A percentile compares a stretch with the other conserved stretches of the same genome.
phyloP scores from a whole-genome alignment of 805 yeast species.

The Dipodascus albidus region DNA sequence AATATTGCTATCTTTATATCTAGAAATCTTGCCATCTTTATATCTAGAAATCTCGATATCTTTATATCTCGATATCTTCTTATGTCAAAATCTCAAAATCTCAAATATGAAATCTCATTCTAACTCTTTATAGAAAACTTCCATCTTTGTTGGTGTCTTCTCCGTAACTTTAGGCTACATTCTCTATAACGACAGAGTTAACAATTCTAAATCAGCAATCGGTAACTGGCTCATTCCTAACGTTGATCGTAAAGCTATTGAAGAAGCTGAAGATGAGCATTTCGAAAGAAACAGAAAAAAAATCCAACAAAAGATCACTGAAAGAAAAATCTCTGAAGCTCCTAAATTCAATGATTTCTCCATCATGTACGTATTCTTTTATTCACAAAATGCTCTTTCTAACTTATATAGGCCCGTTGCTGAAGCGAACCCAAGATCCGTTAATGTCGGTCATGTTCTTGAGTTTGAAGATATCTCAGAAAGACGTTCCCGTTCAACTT shows the following conservation, averaged over 20 bases:
- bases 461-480: constrained; percentile 17
- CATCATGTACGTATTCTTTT: constrained; percentile 1
- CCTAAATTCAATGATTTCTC: background rate
- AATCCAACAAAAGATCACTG: constrained; percentile 6
- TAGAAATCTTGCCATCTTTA: no score
- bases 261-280: constrained; percentile 8
- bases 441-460: constrained; percentile 15
- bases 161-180: constrained; percentile 1
- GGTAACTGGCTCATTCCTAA: constrained; percentile 15
- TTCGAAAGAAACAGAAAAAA: constrained; percentile 7
- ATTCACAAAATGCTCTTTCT: background rate
- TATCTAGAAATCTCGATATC: no score
- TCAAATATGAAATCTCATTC: no score
- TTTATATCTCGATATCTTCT: no score
- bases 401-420: constrained; percentile 20
- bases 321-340: background rate
- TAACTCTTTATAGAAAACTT: background rate
- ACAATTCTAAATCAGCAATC: constrained; percentile 9
- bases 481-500: constrained; percentile 20
- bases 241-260: constrained; percentile 7
- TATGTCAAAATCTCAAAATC: no score
- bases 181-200: constrained; percentile 13
- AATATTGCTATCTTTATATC: no score
- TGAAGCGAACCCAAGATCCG: constrained; percentile 17
- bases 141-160: background rate